phyloP scores from a whole-genome alignment of 371 early-diverging fungal genomes.

The Fennellomyces sp. region DNA sequence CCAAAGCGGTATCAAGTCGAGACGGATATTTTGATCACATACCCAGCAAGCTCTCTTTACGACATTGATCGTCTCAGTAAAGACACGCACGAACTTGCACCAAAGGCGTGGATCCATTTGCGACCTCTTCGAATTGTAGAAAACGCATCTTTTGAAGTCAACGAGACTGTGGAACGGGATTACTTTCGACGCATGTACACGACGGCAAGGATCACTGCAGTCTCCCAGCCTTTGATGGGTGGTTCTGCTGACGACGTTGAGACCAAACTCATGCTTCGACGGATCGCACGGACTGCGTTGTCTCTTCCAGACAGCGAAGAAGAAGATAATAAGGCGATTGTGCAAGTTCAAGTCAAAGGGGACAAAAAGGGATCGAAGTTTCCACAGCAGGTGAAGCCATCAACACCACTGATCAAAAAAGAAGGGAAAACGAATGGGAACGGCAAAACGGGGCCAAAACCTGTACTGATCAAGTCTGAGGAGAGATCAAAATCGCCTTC shows the following conservation, averaged over 20 bases:
- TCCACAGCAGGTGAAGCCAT: conserved; percentile 2
- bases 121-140: conserved; percentile 39
- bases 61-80: conserved; percentile 42
- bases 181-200: conserved; percentile 48
- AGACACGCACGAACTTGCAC: conserved; percentile 45
- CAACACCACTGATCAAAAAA: conserved; percentile 15
- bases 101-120: conserved; percentile 43
- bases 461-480: too few species aligned
- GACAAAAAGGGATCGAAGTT: background rate
- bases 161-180: conserved; percentile 43
- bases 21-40: conserved; percentile 45
- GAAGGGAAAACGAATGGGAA: conserved; percentile 31
- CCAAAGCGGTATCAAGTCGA: conserved; percentile 31
- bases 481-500: too few species aligned
- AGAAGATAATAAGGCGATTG: background rate
- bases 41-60: conserved; percentile 39
- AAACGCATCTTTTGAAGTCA: conserved; percentile 34
- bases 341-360: background rate
- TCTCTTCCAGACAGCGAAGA: conserved; percentile 13
- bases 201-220: conserved; percentile 35
- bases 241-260: conserved; percentile 7
- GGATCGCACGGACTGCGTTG: conserved; percentile 33
- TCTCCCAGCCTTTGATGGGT: conserved; percentile 19
- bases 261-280: conserved; percentile 20
- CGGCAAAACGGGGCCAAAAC: background rate